Percentiles rank a stretch among this genome's conserved stretches.
phyloP scores from a whole-genome alignment of 2,329 filamentous ascomycete genomes.

The Aspergillus costaricaensis region DNA sequence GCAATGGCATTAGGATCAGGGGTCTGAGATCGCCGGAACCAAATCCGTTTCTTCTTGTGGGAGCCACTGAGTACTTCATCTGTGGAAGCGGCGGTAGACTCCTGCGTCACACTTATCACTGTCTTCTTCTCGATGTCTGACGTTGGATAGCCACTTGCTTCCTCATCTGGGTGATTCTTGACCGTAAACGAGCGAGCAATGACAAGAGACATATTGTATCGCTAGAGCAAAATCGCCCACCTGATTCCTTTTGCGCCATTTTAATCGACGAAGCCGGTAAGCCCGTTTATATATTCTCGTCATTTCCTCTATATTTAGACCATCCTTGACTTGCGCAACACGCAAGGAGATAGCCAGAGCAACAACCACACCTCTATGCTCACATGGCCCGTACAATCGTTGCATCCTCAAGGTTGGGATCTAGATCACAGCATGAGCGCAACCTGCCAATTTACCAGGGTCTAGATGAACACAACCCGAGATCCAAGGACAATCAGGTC shows the following conservation, averaged over 20 bases:
- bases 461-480: neutral
- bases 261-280: neutral
- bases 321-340: neutral
- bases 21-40: slow-evolving; percentile 29
- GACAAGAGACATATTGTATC: slow-evolving; percentile 16
- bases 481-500: neutral
- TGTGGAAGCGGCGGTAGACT: neutral
- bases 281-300: neutral
- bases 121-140: slow-evolving; percentile 16
- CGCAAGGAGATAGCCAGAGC: slow-evolving; percentile 2
- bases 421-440: slow-evolving; percentile 3
- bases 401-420: neutral
- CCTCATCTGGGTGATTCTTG: neutral
- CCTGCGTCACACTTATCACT: slow-evolving; percentile 3
- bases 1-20: slow-evolving; percentile 35
- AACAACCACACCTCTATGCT: neutral
- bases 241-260: neutral
- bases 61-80: slow-evolving; percentile 19
- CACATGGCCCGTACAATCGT: neutral
- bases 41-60: slow-evolving; percentile 28
- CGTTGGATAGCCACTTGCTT: neutral
- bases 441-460: neutral
- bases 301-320: too few relatives aligned
- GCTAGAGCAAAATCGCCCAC: neutral
- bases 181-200: slow-evolving; percentile 12